A percentile compares a stretch with the other conserved stretches of the same genome.
phyloP scores from a whole-genome alignment of 768 basidiomycete genomes.

The Lentinula detonsa region DNA sequence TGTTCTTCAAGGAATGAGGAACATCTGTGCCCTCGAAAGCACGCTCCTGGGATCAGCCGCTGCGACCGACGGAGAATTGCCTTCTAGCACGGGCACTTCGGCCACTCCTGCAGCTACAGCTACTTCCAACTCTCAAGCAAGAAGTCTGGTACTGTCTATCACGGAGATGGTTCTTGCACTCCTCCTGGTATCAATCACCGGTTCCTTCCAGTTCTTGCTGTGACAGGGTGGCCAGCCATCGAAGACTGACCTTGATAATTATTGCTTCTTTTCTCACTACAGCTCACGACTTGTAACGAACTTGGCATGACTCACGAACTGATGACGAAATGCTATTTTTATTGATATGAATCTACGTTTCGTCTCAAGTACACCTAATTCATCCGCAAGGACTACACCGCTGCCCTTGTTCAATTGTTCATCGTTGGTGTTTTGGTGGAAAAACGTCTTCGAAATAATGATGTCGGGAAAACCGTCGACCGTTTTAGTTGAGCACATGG shows the following conservation, averaged over 20 bases:
- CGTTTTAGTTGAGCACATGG: too few species aligned
- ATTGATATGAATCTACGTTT: too few species aligned
- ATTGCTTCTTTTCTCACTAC: background rate
- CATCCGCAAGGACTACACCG: too few species aligned
- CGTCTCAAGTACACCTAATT: too few species aligned
- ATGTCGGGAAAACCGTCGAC: too few species aligned
- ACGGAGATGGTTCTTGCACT: background rate
- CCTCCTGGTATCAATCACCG: background rate
- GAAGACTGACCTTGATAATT: background rate
- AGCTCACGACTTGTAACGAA: background rate
- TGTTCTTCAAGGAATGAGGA: slow-evolving; percentile 43
- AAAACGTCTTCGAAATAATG: too few species aligned
- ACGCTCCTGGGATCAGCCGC: slow-evolving; percentile 48
- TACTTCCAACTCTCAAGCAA: slow-evolving; percentile 7
- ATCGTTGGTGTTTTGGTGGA: too few species aligned
- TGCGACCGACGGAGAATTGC: slow-evolving; percentile 32
- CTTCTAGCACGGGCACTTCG: slow-evolving; percentile 18
- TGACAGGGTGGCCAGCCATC: background rate
- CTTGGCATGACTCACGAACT: background rate
- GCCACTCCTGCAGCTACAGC: slow-evolving; percentile 18
- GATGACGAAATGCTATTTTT: too few species aligned
- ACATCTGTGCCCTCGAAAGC: slow-evolving; percentile 46
- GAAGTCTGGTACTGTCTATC: background rate
- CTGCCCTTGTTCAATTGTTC: too few species aligned
- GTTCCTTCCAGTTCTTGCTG: background rate